Evolutionary conservation across 768 basidiomycete species (phyloP), one percentile per base, ranked within the genome.

Genomic region (Floccularia luteovirens): DNA sequence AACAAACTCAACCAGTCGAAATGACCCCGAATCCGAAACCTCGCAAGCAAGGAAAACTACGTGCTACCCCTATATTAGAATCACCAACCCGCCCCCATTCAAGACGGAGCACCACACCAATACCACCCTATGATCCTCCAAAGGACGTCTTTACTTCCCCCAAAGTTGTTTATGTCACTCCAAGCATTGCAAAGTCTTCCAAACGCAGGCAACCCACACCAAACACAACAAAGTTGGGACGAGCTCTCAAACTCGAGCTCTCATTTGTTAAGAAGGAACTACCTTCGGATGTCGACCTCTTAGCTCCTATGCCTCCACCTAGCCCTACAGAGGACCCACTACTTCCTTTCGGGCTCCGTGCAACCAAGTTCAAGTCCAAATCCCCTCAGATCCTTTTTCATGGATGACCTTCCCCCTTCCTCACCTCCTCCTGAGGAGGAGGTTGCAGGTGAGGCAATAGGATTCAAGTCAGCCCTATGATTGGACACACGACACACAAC

Each of bases 251-350:
- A 20, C 39, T 45, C 56, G 59, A 50, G 23, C 38, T 51, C 31
- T 12, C 45, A 22, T 40, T 48, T 10, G 50, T 77, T 43, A 89
- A 88, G 68, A 74, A 63, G 42, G 84, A 88, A 49, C 69, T 74
- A 3, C n/a, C n/a, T n/a, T 83, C 83, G 0, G 73, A 74, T 13
- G 63, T 85, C 46, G 74, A 84, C 49, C 58, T 82, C 21, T 67
- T 55, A 35, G 64, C 53, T 11, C 78, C 79, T 3, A 67, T 77
- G 49, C 77, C 81, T 5, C 87, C 86, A 1, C 66, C 82, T 0
- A 84, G 82, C 39, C 86, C 86, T 2, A 75, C 75, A 1, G 86
- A 89, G 25, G 86, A 89, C 49, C 86, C 86, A 0, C 56, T 89
- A 0, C 61, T n/a, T 89, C 2, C 64, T 89, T 21, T 70, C 67